Evolutionary conservation across 1,284 basidiomycete genomes (phyloP).

Genomic region (Schizophyllum amplum): DNA sequence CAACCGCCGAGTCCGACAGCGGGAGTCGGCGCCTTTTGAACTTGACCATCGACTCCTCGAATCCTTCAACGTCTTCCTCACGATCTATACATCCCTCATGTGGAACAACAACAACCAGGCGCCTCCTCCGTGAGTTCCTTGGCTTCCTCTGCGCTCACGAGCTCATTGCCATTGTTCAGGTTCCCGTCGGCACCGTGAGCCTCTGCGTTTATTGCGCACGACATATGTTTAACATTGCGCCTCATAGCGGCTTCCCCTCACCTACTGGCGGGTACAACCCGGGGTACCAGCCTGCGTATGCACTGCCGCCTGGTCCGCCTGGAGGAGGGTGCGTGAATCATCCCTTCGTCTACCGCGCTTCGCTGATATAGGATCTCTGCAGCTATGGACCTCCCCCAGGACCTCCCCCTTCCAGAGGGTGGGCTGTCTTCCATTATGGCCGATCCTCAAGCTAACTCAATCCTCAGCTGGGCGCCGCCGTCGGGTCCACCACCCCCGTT

Average conservation of each 20-base stretch:
- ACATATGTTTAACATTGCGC: neutral
- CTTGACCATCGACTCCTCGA: too few species aligned
- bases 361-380: neutral
- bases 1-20: too few species aligned
- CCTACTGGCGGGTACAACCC: constrained; percentile 19
- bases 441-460: neutral
- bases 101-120: constrained; percentile 18
- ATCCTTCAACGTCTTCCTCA: too few species aligned
- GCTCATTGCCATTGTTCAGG: constrained; percentile 1
- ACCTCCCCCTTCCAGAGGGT: constrained; percentile 4
- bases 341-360: constrained; percentile 1
- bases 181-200: constrained; percentile 11
- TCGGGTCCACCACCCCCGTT: constrained; percentile 25
- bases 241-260: constrained; percentile 13
- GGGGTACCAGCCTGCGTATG: constrained; percentile 27
- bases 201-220: neutral
- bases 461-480: constrained; percentile 24
- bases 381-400: neutral
- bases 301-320: constrained; percentile 14
- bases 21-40: too few species aligned
- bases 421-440: neutral
- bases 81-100: too few species aligned
- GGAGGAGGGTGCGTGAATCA: constrained; percentile 10
- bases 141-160: neutral
- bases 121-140: constrained; percentile 13